Conservation (phyloP, 2,329 filamentous ascomycete genomes). For the Cladosporium cucumerinum region DNA sequence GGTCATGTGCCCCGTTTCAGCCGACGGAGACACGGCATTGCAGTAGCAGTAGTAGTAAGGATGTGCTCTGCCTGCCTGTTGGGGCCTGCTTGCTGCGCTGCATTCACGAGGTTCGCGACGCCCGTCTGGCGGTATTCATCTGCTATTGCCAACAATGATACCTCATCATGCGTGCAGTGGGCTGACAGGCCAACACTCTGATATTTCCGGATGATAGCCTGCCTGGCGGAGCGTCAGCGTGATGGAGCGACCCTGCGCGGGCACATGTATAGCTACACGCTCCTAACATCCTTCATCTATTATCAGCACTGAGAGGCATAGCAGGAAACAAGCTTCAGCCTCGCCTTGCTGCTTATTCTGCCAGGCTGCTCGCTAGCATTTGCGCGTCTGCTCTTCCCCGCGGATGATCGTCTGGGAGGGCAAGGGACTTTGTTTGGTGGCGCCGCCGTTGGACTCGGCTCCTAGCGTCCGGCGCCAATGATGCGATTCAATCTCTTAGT, state of each 20-base stretch:
- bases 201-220: not conserved
- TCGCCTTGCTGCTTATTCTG: conserved; percentile 9
- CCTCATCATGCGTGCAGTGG: not conserved
- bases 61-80: not conserved
- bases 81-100: not conserved
- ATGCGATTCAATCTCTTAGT: conserved; percentile 14
- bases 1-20: not conserved
- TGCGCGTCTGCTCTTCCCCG: conserved; percentile 11
- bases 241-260: conserved; percentile 1
- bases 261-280: conserved; percentile 1
- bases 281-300: not conserved
- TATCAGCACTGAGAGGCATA: not conserved
- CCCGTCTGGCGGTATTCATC: not conserved
- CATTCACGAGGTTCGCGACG: not conserved
- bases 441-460: conserved; percentile 7
- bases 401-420: not conserved
- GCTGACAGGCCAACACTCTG: conserved; percentile 7
- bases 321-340: conserved; percentile 14
- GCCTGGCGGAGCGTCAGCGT: conserved; percentile 2
- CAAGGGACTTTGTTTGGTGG: conserved; percentile 7
- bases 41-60: not conserved
- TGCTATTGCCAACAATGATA: not conserved
- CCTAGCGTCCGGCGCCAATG: conserved; percentile 8
- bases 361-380: conserved; percentile 1
- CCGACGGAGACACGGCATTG: not conserved